phyloP scores from a whole-genome alignment of 257 asterid genomes.

The Plantago elongata region DNA sequence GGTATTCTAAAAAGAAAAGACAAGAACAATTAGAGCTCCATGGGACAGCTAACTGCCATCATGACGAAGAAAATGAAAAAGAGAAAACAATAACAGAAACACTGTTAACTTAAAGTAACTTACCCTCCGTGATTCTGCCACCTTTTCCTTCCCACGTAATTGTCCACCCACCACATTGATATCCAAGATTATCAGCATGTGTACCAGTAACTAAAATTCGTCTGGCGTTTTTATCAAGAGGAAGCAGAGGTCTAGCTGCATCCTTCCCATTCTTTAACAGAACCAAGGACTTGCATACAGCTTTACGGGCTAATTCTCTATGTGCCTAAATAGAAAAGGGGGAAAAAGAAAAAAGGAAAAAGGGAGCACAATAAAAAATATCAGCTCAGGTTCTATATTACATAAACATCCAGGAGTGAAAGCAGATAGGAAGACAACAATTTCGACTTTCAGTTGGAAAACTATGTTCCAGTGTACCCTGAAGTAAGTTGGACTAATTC shows the following conservation, averaged over 20 bases:
- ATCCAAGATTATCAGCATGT: conserved; percentile 98
- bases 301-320: conserved; percentile 54
- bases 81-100: neutral
- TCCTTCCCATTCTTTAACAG: conserved; percentile 90
- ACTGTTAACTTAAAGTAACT: conserved; percentile 11
- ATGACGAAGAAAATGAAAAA: too few species aligned
- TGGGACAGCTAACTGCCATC: too few species aligned
- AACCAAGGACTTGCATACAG: conserved; percentile 73
- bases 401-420: too few species aligned
- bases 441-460: too few species aligned
- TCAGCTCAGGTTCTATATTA: neutral
- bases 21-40: too few species aligned
- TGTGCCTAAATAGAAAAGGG: conserved; percentile 26
- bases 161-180: conserved; percentile 98
- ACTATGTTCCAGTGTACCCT: too few species aligned
- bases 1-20: too few species aligned
- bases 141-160: conserved; percentile 75
- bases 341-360: neutral
- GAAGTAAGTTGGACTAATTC: too few species aligned
- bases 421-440: too few species aligned
- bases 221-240: conserved; percentile 67
- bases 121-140: conserved; percentile 89
- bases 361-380: conserved; percentile 1
- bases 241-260: conserved; percentile 69
- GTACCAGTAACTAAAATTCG: conserved; percentile 77